Percentiles rank a stretch among this genome's conserved stretches.
These are phyloP conservation scores for Calonectria pseudoreteaudii DNA, from an alignment of 2,329 filamentous ascomycete species.

Conservation along the genomic window DNA sequence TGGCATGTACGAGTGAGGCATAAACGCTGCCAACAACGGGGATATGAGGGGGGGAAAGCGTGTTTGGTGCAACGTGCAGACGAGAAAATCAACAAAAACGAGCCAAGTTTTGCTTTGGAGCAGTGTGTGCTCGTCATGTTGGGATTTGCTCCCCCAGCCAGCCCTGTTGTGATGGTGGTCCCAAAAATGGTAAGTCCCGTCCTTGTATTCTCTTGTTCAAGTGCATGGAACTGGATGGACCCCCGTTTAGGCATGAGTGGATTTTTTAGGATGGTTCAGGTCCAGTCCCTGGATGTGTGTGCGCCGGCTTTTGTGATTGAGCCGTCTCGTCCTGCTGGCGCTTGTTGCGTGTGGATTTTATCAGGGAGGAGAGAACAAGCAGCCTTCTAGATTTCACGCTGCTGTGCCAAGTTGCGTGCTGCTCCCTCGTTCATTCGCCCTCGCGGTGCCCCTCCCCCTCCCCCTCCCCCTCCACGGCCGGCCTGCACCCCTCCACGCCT, in stretches of 20 bases:
- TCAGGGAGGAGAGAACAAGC: neutral
- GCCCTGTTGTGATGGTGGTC: conserved; percentile 13
- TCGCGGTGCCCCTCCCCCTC: neutral
- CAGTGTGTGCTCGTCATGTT: neutral
- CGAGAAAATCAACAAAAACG: neutral
- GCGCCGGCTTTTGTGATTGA: neutral
- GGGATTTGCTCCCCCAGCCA: neutral
- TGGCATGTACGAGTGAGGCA: neutral
- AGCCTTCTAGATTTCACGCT: conserved; percentile 1
- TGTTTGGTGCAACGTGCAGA: neutral
- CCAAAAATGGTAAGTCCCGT: conserved; percentile 19
- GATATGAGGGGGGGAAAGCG: neutral
- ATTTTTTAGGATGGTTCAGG: conserved; percentile 7
- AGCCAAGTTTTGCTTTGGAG: neutral
- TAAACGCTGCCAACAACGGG: neutral
- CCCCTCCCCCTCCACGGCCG: neutral
- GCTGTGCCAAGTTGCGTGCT: neutral
- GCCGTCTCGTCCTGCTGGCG: neutral
- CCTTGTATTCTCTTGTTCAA: conserved; percentile 4
- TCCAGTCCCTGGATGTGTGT: conserved; percentile 16
- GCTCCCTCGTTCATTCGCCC: neutral
- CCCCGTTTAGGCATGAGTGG: conserved; percentile 20
- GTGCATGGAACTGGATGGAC: conserved; percentile 20
- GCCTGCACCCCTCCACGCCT: neutral
- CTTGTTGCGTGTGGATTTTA: neutral